Conservation (phyloP, 2,329 filamentous ascomycete genomes). For the Drechslerella coelobrocha region DNA sequence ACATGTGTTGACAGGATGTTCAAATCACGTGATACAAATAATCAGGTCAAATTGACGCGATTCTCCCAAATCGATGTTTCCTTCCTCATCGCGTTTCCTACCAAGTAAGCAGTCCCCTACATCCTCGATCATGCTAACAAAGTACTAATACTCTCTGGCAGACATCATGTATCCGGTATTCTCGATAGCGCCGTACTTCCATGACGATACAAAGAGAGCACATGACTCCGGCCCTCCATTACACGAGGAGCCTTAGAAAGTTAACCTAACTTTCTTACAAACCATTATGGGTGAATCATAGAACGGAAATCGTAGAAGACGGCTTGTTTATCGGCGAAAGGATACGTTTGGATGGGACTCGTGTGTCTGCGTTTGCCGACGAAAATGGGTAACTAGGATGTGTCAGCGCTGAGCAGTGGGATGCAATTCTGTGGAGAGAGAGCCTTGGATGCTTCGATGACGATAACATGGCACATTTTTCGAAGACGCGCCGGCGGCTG, state of each 20-base stretch:
- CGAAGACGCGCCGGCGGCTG: constrained; percentile 45
- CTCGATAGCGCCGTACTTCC: constrained; percentile 30
- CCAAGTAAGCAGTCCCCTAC: constrained; percentile 18
- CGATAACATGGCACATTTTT: constrained; percentile 30
- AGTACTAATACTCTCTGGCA: constrained; percentile 4
- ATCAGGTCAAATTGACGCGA: constrained; percentile 31
- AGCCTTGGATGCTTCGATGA: constrained; percentile 34
- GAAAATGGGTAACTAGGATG: neutral
- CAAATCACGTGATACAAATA: constrained; percentile 28
- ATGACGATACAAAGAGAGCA: constrained; percentile 51
- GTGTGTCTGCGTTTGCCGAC: constrained; percentile 34
- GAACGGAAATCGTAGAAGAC: constrained; percentile 51
- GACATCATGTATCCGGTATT: constrained; percentile 16
- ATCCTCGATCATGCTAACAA: neutral
- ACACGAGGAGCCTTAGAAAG: constrained; percentile 30
- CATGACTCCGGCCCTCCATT: constrained; percentile 50
- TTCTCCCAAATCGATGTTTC: constrained; percentile 4
- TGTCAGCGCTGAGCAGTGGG: neutral
- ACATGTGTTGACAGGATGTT: neutral
- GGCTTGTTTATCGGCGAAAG: constrained; percentile 16
- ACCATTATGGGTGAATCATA: constrained; percentile 50
- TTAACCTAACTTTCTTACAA: constrained; percentile 7
- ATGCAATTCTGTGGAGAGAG: constrained; percentile 5
- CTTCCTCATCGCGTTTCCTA: constrained; percentile 48
- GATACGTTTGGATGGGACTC: constrained; percentile 19